Percentiles rank a stretch among this genome's conserved stretches.
Conservation (phyloP, 331 rosid genomes). For the Dryas integrifolia region DNA sequence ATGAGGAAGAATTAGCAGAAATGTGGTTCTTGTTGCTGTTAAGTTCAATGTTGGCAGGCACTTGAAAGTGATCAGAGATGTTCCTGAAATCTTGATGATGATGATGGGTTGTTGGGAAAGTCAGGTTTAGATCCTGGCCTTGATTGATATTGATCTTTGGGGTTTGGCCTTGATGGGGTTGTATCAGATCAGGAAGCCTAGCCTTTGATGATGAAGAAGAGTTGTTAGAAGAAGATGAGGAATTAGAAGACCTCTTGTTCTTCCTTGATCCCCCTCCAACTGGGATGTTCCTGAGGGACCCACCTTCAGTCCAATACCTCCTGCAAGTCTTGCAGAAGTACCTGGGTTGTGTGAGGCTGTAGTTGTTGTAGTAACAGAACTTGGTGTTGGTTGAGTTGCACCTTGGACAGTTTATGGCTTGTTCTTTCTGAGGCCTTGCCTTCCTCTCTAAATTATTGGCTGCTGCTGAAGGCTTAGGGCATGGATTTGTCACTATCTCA, state of each 20-base stretch:
- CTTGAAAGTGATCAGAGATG: slow-evolving; percentile 37
- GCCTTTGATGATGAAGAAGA: slow-evolving; percentile 15
- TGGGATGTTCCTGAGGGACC: slow-evolving; percentile 73
- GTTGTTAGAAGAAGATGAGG: slow-evolving; percentile 15
- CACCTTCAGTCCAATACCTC: slow-evolving; percentile 92
- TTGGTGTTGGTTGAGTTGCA: slow-evolving; percentile 75
- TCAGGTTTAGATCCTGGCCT: slow-evolving; percentile 65
- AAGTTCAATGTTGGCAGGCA: slow-evolving; percentile 23
- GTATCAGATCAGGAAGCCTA: slow-evolving; percentile 46
- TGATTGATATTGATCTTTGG: slow-evolving; percentile 32
- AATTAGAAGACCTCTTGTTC: slow-evolving; percentile 61
- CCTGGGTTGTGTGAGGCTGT: slow-evolving; percentile 77
- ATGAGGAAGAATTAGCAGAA: slow-evolving; percentile 23
- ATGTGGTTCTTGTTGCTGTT: slow-evolving; percentile 16
- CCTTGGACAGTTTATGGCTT: slow-evolving; percentile 71
- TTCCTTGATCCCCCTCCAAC: slow-evolving; percentile 80
- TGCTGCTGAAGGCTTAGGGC: slow-evolving; percentile 33
- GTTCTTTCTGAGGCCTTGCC: slow-evolving; percentile 52
- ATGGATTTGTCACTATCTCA: slow-evolving; percentile 45
- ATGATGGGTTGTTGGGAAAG: slow-evolving; percentile 31
- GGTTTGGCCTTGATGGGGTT: slow-evolving; percentile 24
- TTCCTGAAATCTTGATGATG: slow-evolving; percentile 23
- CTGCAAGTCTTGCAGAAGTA: slow-evolving; percentile 77
- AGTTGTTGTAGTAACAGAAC: slow-evolving; percentile 78
- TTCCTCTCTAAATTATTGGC: slow-evolving; percentile 40